Percentiles rank a stretch among this genome's conserved stretches.
These are phyloP conservation scores for Tuber borchii DNA, from an alignment of 495 filamentous ascomycete species.

Conservation along the genomic window DNA sequence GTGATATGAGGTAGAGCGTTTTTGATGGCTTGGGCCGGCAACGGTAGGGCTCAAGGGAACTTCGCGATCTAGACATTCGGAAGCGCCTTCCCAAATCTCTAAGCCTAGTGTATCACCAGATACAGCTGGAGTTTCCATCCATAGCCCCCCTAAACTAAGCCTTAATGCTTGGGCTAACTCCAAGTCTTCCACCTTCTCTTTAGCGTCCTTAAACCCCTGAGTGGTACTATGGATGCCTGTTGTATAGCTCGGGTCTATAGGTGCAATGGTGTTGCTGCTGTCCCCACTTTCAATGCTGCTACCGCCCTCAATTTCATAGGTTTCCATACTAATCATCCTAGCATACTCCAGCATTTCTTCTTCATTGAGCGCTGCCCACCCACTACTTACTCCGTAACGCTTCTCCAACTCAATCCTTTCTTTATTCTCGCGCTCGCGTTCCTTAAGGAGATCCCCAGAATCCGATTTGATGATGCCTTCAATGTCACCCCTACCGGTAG, in stretches of 20 bases:
- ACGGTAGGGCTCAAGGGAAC: not conserved
- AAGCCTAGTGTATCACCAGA: not conserved
- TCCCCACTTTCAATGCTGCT: slow-evolving; percentile 15
- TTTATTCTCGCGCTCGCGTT: slow-evolving; percentile 56
- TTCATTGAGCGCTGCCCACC: slow-evolving; percentile 70
- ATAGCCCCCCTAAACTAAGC: slow-evolving; percentile 22
- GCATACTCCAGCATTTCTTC: slow-evolving; percentile 88
- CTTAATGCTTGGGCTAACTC: slow-evolving; percentile 50
- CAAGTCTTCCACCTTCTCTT: slow-evolving; percentile 56
- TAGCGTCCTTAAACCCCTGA: slow-evolving; percentile 45
- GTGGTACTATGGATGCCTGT: slow-evolving; percentile 40
- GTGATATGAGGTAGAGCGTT: not conserved
- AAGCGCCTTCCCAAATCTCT: slow-evolving; percentile 20
- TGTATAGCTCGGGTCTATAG: slow-evolving; percentile 32
- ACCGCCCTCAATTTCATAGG: slow-evolving; percentile 51
- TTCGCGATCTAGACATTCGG: not conserved
- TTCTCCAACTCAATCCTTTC: slow-evolving; percentile 59
- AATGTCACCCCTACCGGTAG: slow-evolving; percentile 57
- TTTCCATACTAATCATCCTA: slow-evolving; percentile 76
- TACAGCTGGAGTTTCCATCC: slow-evolving; percentile 8
- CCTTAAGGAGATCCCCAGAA: slow-evolving; percentile 48
- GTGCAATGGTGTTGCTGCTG: slow-evolving; percentile 35
- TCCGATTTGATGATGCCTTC: slow-evolving; percentile 74
- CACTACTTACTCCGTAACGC: slow-evolving; percentile 71
- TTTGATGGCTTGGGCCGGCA: not conserved